Conservation (phyloP, 1,139 yeast species). For the Nadsonia commutata region DNA sequence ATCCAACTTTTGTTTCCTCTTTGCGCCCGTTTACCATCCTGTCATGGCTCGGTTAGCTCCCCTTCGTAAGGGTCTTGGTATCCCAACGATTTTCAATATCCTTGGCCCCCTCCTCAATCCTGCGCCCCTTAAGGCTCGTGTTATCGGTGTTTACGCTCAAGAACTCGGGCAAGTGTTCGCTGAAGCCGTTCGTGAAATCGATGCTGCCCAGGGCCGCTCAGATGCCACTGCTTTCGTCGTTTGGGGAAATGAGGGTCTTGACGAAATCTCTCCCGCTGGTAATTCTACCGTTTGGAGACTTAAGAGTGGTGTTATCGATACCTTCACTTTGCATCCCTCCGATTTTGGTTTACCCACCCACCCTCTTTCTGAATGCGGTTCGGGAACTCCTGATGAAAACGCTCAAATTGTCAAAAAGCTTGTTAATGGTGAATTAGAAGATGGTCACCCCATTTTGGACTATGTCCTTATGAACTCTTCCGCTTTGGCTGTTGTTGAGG, state of each 20-base stretch:
- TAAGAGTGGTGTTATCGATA: slow-evolving; percentile 26
- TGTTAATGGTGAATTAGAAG: slow-evolving; percentile 37
- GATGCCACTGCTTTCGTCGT: slow-evolving; percentile 60
- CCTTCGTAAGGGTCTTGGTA: slow-evolving; percentile 62
- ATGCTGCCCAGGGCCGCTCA: slow-evolving; percentile 31
- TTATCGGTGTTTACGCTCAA: slow-evolving; percentile 79
- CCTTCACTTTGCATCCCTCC: slow-evolving; percentile 27
- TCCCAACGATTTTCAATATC: slow-evolving; percentile 87
- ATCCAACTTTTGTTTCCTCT: slow-evolving; percentile 56
- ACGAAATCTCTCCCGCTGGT: slow-evolving; percentile 87
- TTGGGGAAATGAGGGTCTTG: slow-evolving; percentile 81
- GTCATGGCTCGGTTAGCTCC: slow-evolving; percentile 77
- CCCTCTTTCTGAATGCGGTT: slow-evolving; percentile 46
- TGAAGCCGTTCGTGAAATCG: slow-evolving; percentile 52
- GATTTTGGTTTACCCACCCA: slow-evolving; percentile 78
- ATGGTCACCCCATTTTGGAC: slow-evolving; percentile 57
- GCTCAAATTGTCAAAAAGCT: slow-evolving; percentile 49
- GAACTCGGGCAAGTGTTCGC: slow-evolving; percentile 73
- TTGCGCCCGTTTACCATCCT: slow-evolving; percentile 92
- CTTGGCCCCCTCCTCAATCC: slow-evolving; percentile 91
- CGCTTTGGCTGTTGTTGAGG: slow-evolving; percentile 70
- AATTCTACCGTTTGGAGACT: slow-evolving; percentile 67
- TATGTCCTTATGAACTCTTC: slow-evolving; percentile 80
- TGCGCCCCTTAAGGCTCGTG: slow-evolving; percentile 64
- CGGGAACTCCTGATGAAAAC: slow-evolving; percentile 80